Percentiles rank a stretch among this genome's conserved stretches.
Conservation (phyloP, 108 stramenopile species). For the Cylindrotheca fusiformis region DNA sequence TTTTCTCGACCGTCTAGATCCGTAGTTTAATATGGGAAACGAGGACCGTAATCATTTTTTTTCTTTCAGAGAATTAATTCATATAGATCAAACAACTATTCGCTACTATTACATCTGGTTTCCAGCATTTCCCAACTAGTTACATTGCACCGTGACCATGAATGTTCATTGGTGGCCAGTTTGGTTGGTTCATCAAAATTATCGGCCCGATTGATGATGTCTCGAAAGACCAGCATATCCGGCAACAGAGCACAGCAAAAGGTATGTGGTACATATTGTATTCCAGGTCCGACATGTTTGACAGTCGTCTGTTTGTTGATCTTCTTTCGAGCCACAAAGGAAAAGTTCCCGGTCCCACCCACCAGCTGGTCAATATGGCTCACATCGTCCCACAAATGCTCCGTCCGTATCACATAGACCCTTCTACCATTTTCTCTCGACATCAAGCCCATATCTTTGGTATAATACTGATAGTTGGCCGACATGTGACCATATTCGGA, state of each 20-base stretch:
- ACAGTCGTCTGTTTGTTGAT: neutral
- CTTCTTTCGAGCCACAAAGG: neutral
- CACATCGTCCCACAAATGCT: conserved; percentile 9
- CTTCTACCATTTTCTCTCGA: neutral
- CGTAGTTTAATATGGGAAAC: no score
- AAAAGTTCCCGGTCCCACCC: conserved; percentile 8
- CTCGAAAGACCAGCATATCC: neutral
- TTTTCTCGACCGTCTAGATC: no score
- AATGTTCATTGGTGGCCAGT: neutral
- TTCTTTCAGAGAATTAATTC: no score
- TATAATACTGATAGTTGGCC: conserved; percentile 7
- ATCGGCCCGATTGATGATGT: neutral
- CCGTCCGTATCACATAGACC: conserved; percentile 7
- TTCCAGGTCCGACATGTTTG: neutral
- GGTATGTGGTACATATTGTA: neutral
- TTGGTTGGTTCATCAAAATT: neutral
- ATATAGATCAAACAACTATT: no score
- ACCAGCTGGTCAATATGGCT: neutral
- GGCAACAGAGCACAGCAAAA: neutral
- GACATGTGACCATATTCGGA: neutral
- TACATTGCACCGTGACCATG: neutral
- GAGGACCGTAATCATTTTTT: no score
- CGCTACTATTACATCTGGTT: neutral
- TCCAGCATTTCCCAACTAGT: neutral
- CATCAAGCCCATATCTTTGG: neutral